Evolutionary conservation across 208 protist genomes (phyloP).

Genomic region (Trypanosoma congolense): DNA sequence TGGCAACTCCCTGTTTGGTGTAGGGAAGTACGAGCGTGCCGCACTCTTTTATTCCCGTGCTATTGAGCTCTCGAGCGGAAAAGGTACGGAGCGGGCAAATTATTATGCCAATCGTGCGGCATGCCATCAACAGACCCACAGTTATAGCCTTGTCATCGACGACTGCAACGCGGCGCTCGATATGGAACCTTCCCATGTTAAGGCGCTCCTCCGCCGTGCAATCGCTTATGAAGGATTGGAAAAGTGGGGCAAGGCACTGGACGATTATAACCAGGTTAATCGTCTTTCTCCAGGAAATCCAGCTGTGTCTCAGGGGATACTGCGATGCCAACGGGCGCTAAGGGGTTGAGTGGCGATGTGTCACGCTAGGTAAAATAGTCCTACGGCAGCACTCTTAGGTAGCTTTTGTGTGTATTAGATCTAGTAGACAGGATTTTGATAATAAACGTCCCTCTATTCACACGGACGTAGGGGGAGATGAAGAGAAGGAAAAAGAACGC

Average conservation of each 20-base stretch:
- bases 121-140: conserved; percentile 87
- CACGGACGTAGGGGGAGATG: too few species aligned
- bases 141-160: conserved; percentile 76
- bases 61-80: conserved; percentile 71
- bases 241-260: conserved; percentile 86
- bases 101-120: conserved; percentile 89
- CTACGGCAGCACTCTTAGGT: too few species aligned
- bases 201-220: conserved; percentile 86
- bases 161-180: conserved; percentile 80
- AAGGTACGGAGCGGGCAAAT: conserved; percentile 66
- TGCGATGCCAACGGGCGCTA: conserved; percentile 73
- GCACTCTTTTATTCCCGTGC: conserved; percentile 86
- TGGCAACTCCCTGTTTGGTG: conserved; percentile 86
- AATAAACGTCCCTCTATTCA: too few species aligned
- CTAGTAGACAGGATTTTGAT: too few species aligned
- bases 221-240: conserved; percentile 90
- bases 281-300: conserved; percentile 44
- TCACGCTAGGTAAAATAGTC: too few species aligned
- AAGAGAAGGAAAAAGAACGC: too few species aligned
- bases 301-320: conserved; percentile 65
- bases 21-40: conserved; percentile 87
- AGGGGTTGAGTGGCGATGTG: conserved; percentile 27
- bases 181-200: conserved; percentile 78
- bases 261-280: conserved; percentile 80
- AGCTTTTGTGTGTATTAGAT: too few species aligned